phyloP scores from a whole-genome alignment of 2,329 filamentous ascomycete species.

The Cordyceps cateniannulata region DNA sequence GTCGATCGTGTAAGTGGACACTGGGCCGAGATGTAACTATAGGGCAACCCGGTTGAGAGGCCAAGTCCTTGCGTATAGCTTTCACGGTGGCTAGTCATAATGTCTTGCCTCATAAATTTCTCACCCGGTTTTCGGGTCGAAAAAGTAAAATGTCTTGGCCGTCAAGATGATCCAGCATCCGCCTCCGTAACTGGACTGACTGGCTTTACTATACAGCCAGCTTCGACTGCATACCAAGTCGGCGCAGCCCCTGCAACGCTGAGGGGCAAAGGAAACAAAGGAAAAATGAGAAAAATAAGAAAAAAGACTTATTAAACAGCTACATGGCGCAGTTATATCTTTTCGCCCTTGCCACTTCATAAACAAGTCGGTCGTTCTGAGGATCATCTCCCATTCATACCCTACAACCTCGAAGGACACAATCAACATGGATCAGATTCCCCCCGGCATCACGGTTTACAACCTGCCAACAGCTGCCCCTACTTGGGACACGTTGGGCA shows the following conservation, averaged over 20 bases:
- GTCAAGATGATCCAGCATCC: constrained; percentile 4
- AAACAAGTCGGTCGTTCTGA: too few species aligned
- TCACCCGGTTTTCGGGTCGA: neutral
- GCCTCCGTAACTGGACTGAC: too few species aligned
- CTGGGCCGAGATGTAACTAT: neutral
- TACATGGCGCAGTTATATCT: neutral
- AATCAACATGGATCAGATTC: constrained; percentile 5
- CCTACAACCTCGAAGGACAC: neutral
- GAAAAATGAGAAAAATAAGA: neutral
- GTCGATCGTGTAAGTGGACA: constrained; percentile 5
- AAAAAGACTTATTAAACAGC: neutral
- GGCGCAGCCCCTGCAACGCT: neutral
- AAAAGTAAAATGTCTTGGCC: constrained; percentile 11
- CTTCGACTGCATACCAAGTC: neutral
- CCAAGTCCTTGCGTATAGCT: neutral
- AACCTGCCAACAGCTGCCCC: constrained; percentile 21
- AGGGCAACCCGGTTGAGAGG: neutral
- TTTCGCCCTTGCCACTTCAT: neutral
- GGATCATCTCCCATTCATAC: neutral
- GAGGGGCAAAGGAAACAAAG: neutral
- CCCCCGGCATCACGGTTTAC: constrained; percentile 22
- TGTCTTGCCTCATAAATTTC: neutral
- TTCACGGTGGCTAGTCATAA: neutral
- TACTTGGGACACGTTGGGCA: constrained; percentile 22
- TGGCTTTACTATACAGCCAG: neutral